phyloP scores from a whole-genome alignment of 176 grass and related monocot genomes.

The Luzula sylvatica region DNA sequence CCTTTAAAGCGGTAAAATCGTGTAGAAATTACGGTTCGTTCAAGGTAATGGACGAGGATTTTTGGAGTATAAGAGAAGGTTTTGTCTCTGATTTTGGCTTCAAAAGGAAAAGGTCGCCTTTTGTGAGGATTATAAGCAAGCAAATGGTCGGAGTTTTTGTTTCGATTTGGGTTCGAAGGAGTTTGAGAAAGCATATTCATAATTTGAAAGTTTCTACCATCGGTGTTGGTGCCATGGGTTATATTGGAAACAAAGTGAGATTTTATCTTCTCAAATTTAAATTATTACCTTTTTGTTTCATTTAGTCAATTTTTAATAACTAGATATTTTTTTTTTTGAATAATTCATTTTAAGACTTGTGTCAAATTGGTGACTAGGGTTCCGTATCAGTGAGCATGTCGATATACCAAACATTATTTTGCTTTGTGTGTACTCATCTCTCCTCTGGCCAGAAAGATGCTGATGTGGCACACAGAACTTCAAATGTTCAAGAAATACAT shows the following conservation, averaged over 20 bases:
- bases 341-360: no score
- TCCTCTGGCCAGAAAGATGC: conserved; percentile 59
- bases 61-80: conserved; percentile 4
- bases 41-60: conserved; percentile 5
- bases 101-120: conserved; percentile 49
- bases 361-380: conserved; percentile 40
- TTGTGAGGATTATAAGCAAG: conserved; percentile 85
- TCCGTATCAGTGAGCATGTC: conserved; percentile 93
- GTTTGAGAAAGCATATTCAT: conserved; percentile 60
- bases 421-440: conserved; percentile 79
- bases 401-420: conserved; percentile 88
- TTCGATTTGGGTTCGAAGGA: conserved; percentile 63
- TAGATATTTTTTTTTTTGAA: no score
- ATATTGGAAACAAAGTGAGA: conserved; percentile 86
- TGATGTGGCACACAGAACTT: conserved; percentile 53
- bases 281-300: neutral
- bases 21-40: conserved; percentile 31
- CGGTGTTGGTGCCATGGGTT: conserved; percentile 94
- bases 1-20: conserved; percentile 20
- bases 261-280: neutral
- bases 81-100: conserved; percentile 27
- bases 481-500: conserved; percentile 86
- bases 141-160: conserved; percentile 87
- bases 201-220: conserved; percentile 87
- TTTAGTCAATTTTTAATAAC: neutral